Evolutionary conservation across 2,329 filamentous ascomycete species (phyloP), one percentile per base, ranked within the genome.

Genomic region (Huntiella decipiens): DNA sequence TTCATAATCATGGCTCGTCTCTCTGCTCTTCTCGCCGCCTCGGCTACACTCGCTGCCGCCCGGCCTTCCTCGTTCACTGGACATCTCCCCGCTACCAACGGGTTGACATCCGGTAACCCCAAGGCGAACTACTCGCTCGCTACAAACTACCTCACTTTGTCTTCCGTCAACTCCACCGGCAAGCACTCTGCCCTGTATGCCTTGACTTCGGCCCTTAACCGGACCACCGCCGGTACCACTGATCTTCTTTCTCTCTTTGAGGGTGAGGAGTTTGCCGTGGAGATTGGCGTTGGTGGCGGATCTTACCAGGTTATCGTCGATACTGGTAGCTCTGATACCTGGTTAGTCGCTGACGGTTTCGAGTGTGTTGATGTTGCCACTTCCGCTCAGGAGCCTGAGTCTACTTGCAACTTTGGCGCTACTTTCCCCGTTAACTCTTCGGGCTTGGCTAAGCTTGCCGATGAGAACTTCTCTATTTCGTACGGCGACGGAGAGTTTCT

Each of bases 321-420:
- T 16, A 31, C 47, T 3, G 47, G 43, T n/a, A 43, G 38, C 11
- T 38, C 38, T 19, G 47, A 49, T 17, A 46, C 43, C 10, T 49
- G 47, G 47, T 22, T 64, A 13, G 43, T 46, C 5, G 19, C 43
- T 13, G 39, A 22, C 4, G 16, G 13, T 19, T 49, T 46, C 28
- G 10, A 15, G 15, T 49, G 47, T 17, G 40, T 49, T 15, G 44
- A 43, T 17, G 39, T 43, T 2, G 16, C 15, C 1, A 44, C 43
- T 4, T 8, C 32, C n/a, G 36, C 38, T n/a, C 15, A 31, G 12
- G 37, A 41, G 42, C 12, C 42, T 2, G 42, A 45, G 46, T 11
- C 15, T 5, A 34, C 17, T 11, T 49, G 47, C 39, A 38, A 46
- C 39, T 46, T 46, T 45, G 47, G 38, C 10, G 42, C 33, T 28